Evolutionary conservation across 352 stramenopile genomes (phyloP).

Genomic region (Phytophthora hybrid): DNA sequence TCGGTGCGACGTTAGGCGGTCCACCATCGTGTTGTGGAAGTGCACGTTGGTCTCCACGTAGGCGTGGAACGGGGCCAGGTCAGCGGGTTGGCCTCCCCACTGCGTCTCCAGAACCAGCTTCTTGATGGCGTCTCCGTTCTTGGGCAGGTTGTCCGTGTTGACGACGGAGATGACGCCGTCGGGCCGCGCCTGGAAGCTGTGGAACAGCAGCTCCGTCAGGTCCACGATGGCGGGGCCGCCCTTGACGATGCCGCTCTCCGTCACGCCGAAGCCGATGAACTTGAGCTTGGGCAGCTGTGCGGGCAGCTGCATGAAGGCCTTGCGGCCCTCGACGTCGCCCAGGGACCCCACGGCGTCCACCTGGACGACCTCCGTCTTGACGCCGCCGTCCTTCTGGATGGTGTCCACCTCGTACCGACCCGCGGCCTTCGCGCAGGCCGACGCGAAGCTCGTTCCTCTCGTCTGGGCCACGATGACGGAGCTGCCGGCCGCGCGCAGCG

Average conservation of each 20-base stretch:
- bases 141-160: constrained; percentile 85
- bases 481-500: constrained; percentile 44
- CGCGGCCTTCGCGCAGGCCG: constrained; percentile 37
- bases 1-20: constrained; percentile 73
- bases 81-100: constrained; percentile 29
- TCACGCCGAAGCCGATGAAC: constrained; percentile 72
- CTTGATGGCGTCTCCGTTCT: constrained; percentile 73
- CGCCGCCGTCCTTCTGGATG: constrained; percentile 53
- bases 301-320: constrained; percentile 50
- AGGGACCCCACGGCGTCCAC: constrained; percentile 53
- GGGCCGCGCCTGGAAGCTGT: constrained; percentile 48
- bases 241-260: constrained; percentile 55
- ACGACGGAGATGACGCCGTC: constrained; percentile 69
- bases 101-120: constrained; percentile 42
- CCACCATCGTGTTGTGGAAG: constrained; percentile 90
- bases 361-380: constrained; percentile 49
- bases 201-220: constrained; percentile 59
- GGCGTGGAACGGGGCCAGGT: constrained; percentile 32
- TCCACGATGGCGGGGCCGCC: constrained; percentile 51
- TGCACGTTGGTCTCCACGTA: constrained; percentile 64
- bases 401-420: constrained; percentile 76
- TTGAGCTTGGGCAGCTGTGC: constrained; percentile 49
- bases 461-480: constrained; percentile 74
- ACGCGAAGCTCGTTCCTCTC: constrained; percentile 61
- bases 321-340: constrained; percentile 37